phyloP scores from a whole-genome alignment of 192 early-diverging fungal species.

The Hyaloraphidium curvatum region DNA sequence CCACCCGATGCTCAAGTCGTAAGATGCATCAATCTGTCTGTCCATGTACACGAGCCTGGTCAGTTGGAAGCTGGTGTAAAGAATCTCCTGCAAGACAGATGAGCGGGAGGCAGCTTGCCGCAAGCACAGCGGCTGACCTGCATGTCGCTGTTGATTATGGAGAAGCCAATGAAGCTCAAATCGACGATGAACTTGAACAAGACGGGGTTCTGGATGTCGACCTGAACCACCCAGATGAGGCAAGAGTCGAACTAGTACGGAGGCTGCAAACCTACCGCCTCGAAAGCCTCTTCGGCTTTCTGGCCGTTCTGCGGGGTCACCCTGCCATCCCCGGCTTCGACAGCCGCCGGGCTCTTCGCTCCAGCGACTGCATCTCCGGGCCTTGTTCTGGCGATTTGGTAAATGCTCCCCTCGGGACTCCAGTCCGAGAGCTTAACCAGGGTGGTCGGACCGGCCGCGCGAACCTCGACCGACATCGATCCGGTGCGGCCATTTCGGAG shows the following conservation, averaged over 20 bases:
- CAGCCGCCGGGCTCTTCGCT: too few relatives aligned
- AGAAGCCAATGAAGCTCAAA: conserved; percentile 86
- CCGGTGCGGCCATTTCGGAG: not conserved
- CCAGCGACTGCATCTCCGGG: too few relatives aligned
- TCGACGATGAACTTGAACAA: too few relatives aligned
- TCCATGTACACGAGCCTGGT: conserved; percentile 61
- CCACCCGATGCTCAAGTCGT: conserved; percentile 70
- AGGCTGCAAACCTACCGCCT: too few relatives aligned
- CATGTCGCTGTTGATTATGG: conserved; percentile 56
- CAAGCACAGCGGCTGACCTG: conserved; percentile 18
- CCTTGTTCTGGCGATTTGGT: too few relatives aligned
- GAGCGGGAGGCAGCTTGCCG: not conserved
- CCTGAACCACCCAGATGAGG: too few relatives aligned
- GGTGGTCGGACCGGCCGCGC: conserved; percentile 45
- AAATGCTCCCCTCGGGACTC: too few relatives aligned
- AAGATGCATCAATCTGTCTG: conserved; percentile 58
- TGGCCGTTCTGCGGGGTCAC: too few relatives aligned
- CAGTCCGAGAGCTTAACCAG: conserved; percentile 48
- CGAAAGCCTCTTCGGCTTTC: too few relatives aligned
- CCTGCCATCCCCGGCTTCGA: too few relatives aligned
- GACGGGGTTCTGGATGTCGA: too few relatives aligned
- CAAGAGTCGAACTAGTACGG: too few relatives aligned
- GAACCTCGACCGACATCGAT: conserved; percentile 51
- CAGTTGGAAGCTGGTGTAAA: conserved; percentile 61
- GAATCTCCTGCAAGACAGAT: conserved; percentile 38